A percentile compares a stretch with the other conserved stretches of the same genome.
These are phyloP conservation scores for Verticillium albo-atrum DNA, from an alignment of 2,329 filamentous ascomycete genomes.

Conservation along the genomic window DNA sequence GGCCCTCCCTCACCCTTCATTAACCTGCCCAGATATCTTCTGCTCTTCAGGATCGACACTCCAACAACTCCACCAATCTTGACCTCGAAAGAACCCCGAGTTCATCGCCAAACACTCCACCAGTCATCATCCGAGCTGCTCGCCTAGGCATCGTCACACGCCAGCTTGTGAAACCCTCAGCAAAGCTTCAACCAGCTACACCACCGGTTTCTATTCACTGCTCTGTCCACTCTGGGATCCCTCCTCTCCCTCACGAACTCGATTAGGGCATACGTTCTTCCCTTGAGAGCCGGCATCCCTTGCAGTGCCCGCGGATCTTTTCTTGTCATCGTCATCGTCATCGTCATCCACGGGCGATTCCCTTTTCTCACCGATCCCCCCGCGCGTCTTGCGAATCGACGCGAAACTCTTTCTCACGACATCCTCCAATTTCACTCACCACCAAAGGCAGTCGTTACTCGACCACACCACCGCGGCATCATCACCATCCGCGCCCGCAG, in stretches of 20 bases:
- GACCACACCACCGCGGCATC: neutral
- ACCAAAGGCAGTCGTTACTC: neutral
- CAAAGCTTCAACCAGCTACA: neutral
- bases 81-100: neutral
- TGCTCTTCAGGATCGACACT: neutral
- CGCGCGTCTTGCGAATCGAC: neutral
- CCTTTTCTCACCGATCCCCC: neutral
- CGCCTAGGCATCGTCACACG: neutral
- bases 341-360: neutral
- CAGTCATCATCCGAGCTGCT: neutral
- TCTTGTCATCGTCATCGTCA: neutral
- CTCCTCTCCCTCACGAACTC: neutral
- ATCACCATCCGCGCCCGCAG: neutral
- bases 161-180: neutral
- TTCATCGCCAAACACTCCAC: neutral
- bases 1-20: neutral
- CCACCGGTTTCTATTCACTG: neutral
- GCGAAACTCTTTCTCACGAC: too few species aligned
- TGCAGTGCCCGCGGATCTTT: neutral
- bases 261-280: neutral
- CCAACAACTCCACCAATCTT: neutral
- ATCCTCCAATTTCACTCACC: neutral
- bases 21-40: neutral
- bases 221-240: neutral
- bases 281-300: neutral